Percentiles rank a stretch among this genome's conserved stretches.
Conservation (phyloP, 805 yeast genomes). For the Candida pseudofarinosa region DNA sequence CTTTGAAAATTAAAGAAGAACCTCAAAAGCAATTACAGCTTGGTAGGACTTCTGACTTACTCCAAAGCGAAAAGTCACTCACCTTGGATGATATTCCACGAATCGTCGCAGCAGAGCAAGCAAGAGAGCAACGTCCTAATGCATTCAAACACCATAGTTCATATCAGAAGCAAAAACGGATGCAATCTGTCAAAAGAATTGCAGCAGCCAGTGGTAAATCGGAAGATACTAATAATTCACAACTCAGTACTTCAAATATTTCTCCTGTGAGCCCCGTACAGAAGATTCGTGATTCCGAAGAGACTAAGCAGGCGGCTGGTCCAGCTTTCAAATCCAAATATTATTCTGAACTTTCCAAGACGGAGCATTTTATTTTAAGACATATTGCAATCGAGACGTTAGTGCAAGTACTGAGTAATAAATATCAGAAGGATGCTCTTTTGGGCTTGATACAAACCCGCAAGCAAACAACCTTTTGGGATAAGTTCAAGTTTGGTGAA, state of each 20-base stretch:
- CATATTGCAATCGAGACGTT: conserved; percentile 57
- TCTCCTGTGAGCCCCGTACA: neutral
- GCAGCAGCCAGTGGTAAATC: conserved; percentile 11
- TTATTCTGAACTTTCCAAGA: conserved; percentile 58
- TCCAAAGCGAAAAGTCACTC: conserved; percentile 76
- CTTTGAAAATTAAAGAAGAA: conserved; percentile 32
- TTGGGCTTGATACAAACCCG: conserved; percentile 39
- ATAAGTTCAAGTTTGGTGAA: conserved; percentile 34
- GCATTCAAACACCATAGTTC: conserved; percentile 79
- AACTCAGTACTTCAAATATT: neutral
- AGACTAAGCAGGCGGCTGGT: neutral
- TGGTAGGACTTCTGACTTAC: conserved; percentile 63
- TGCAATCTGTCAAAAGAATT: conserved; percentile 21
- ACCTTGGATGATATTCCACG: conserved; percentile 96
- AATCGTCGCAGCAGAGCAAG: conserved; percentile 95
- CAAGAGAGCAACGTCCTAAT: conserved; percentile 87
- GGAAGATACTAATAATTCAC: neutral
- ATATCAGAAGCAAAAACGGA: conserved; percentile 29
- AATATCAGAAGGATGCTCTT: conserved; percentile 31
- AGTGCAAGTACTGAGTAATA: conserved; percentile 24
- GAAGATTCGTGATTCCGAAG: neutral
- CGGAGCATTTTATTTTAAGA: conserved; percentile 56
- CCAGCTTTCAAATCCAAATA: conserved; percentile 30
- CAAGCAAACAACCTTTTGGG: conserved; percentile 50
- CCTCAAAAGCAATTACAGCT: conserved; percentile 40